Percentiles rank a stretch among this genome's conserved stretches.
phyloP scores from a whole-genome alignment of 208 protist genomes.

The Trypanosoma platydactyli region DNA sequence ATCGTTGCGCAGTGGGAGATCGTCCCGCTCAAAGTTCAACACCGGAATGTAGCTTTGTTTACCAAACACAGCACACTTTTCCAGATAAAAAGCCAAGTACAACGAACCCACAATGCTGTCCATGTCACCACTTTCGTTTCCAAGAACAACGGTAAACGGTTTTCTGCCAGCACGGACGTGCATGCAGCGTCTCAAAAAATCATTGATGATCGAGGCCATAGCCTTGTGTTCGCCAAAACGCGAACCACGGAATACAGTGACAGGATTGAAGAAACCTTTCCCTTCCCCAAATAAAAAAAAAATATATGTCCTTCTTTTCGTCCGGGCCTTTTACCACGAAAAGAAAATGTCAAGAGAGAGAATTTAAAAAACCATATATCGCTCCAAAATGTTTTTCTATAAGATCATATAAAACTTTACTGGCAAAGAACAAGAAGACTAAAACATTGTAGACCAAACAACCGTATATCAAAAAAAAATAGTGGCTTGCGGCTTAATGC shows the following conservation, averaged over 20 bases:
- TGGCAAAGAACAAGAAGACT: not conserved
- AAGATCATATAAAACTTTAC: too few species aligned
- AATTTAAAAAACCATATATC: too few species aligned
- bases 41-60: constrained; percentile 52
- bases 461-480: not conserved
- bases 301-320: too few species aligned
- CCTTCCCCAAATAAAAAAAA: constrained; percentile 14
- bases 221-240: not conserved
- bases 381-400: too few species aligned
- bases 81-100: constrained; percentile 72
- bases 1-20: constrained; percentile 77
- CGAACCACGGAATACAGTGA: too few species aligned
- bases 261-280: not conserved
- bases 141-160: constrained; percentile 56
- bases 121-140: constrained; percentile 89
- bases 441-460: not conserved
- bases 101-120: constrained; percentile 86
- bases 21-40: constrained; percentile 76
- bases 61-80: constrained; percentile 32
- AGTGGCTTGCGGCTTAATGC: too few species aligned
- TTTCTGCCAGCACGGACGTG: constrained; percentile 24
- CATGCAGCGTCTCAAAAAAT: constrained; percentile 53
- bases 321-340: too few species aligned
- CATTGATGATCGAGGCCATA: constrained; percentile 65
- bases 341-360: too few species aligned